These are phyloP conservation scores for Clohesyomyces aquaticus DNA, from an alignment of 495 filamentous ascomycete species.

Conservation along the genomic window DNA sequence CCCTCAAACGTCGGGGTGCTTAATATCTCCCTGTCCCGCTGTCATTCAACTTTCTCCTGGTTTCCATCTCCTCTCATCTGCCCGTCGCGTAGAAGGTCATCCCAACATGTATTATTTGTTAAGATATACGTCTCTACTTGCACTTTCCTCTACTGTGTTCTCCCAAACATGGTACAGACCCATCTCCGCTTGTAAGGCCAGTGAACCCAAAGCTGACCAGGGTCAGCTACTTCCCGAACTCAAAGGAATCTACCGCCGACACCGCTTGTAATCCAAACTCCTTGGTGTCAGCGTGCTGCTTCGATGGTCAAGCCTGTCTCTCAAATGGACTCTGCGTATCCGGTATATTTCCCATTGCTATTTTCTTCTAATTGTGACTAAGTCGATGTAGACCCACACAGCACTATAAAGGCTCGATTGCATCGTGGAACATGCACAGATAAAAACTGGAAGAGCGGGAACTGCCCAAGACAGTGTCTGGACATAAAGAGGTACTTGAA, in stretches of 20 bases:
- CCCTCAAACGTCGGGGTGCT: too few relatives aligned
- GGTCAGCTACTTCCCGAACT: slow-evolving; percentile 10
- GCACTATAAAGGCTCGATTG: slow-evolving; percentile 10
- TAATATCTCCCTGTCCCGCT: slow-evolving; percentile 8
- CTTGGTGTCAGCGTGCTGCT: slow-evolving; percentile 26
- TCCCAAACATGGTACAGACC: slow-evolving; percentile 6
- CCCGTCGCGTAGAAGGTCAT: background rate
- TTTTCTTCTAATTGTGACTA: background rate
- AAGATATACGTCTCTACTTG: slow-evolving; percentile 4
- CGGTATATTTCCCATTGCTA: background rate
- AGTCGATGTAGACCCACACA: slow-evolving; percentile 17
- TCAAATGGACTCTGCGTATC: slow-evolving; percentile 34
- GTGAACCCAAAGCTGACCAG: too few relatives aligned
- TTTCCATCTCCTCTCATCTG: background rate
- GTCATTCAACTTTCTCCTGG: background rate
- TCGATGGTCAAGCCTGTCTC: slow-evolving; percentile 31
- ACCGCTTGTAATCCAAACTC: slow-evolving; percentile 29
- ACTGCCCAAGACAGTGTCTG: slow-evolving; percentile 26
- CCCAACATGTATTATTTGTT: slow-evolving; percentile 13
- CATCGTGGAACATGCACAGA: slow-evolving; percentile 34
- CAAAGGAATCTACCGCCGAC: slow-evolving; percentile 1
- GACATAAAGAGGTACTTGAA: too few relatives aligned
- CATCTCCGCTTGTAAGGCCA: background rate
- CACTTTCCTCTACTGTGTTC: slow-evolving; percentile 8
- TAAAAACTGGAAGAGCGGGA: slow-evolving; percentile 15